phyloP scores from a whole-genome alignment of 2,329 filamentous ascomycete genomes.

The Aquanectria penicillioides region DNA sequence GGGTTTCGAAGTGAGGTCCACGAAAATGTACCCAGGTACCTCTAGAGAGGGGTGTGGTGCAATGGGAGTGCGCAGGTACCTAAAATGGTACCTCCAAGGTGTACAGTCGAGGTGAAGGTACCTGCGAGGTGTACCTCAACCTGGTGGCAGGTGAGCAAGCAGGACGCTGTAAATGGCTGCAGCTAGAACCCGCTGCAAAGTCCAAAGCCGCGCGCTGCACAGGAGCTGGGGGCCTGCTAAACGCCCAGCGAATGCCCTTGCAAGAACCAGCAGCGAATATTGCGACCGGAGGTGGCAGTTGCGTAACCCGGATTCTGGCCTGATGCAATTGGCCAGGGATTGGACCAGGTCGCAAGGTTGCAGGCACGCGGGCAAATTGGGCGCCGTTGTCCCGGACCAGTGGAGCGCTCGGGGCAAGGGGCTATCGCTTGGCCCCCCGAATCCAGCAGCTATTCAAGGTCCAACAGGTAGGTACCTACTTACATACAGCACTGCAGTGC shows the following conservation, averaged over 20 bases:
- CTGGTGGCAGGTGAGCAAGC: constrained; percentile 20
- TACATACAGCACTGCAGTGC: no score
- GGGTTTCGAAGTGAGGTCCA: constrained; percentile 11
- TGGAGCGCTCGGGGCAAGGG: constrained; percentile 42
- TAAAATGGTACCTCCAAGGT: constrained; percentile 5
- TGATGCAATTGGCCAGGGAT: constrained; percentile 41
- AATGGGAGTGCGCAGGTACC: constrained; percentile 12
- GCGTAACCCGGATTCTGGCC: constrained; percentile 43
- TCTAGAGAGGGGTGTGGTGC: constrained; percentile 2
- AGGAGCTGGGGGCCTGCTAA: background rate
- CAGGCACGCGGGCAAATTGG: constrained; percentile 40
- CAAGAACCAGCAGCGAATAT: constrained; percentile 25
- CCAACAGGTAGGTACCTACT: no score
- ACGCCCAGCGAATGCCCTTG: constrained; percentile 18
- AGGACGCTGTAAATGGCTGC: constrained; percentile 8
- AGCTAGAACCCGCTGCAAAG: constrained; percentile 10
- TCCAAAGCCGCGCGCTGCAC: background rate
- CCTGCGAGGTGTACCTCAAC: constrained; percentile 9
- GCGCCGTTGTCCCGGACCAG: constrained; percentile 39
- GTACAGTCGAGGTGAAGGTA: constrained; percentile 7
- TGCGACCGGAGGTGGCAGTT: constrained; percentile 25
- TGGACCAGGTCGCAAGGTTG: constrained; percentile 19
- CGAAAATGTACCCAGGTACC: constrained; percentile 12
- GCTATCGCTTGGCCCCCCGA: constrained; percentile 18
- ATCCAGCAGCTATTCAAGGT: constrained; percentile 7